Percentiles rank a stretch among this genome's conserved stretches.
phyloP scores from a whole-genome alignment of 768 basidiomycete species.

The Kwoniella newhampshirensis region DNA sequence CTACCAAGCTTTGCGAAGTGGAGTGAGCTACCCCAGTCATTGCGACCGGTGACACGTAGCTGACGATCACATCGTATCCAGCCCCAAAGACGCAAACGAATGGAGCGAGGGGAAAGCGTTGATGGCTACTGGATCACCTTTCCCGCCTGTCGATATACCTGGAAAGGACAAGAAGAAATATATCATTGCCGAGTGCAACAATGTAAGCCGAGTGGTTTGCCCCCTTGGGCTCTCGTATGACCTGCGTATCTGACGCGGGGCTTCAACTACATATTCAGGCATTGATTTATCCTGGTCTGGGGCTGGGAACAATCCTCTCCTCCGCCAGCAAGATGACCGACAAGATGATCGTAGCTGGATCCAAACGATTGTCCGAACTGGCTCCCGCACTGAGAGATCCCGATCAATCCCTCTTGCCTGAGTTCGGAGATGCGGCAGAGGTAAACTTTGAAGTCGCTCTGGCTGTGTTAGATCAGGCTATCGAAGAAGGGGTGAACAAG shows the following conservation, averaged over 20 bases:
- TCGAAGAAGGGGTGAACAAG: constrained; percentile 67
- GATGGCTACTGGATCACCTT: constrained; percentile 81
- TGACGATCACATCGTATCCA: constrained; percentile 18
- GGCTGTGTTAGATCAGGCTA: constrained; percentile 74
- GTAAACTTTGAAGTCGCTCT: constrained; percentile 80
- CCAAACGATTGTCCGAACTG: constrained; percentile 69
- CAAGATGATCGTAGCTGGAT: constrained; percentile 81
- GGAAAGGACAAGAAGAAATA: constrained; percentile 57
- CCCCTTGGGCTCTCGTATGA: constrained; percentile 64
- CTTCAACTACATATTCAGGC: constrained; percentile 24
- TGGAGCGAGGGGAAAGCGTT: constrained; percentile 81
- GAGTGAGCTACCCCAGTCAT: constrained; percentile 26
- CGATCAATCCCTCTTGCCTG: constrained; percentile 69
- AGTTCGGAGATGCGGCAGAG: constrained; percentile 57
- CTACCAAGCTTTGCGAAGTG: constrained; percentile 68
- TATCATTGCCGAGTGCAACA: constrained; percentile 51
- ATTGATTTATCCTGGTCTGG: constrained; percentile 80
- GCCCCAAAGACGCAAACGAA: constrained; percentile 40
- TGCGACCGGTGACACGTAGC: background rate
- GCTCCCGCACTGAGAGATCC: constrained; percentile 73
- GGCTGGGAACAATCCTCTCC: constrained; percentile 72
- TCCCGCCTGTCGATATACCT: constrained; percentile 62
- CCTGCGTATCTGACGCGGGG: constrained; percentile 39
- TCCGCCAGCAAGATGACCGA: constrained; percentile 68
- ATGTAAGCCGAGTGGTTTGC: constrained; percentile 27